phyloP scores from a whole-genome alignment of 1,139 yeast species.

The Suhomyces terraborum region DNA sequence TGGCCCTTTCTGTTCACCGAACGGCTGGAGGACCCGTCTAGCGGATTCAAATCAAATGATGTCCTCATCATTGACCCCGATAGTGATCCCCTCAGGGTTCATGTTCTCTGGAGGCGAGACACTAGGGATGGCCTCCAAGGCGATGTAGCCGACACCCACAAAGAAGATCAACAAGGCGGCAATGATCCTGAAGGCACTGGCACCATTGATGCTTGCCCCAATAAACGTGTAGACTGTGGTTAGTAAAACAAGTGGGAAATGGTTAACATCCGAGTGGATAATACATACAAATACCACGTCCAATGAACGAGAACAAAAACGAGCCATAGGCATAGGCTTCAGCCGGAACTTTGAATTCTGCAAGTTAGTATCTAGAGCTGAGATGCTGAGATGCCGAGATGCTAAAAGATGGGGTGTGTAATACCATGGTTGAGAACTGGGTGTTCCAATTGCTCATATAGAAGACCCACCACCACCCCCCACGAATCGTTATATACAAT shows the following conservation, averaged over 20 bases:
- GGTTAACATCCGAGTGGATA: too few relatives aligned
- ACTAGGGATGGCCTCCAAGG: conserved; percentile 69
- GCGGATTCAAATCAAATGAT: conserved; percentile 34
- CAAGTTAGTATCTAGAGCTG: conserved; percentile 23
- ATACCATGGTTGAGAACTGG: too few relatives aligned
- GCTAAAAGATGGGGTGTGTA: too few relatives aligned
- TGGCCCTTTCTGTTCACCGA: too few relatives aligned
- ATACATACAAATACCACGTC: conserved; percentile 70
- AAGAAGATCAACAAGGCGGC: conserved; percentile 57
- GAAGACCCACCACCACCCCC: too few relatives aligned
- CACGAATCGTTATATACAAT: too few relatives aligned
- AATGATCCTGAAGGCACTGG: conserved; percentile 55
- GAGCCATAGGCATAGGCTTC: conserved; percentile 73
- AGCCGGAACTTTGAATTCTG: conserved; percentile 67
- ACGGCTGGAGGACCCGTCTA: too few relatives aligned
- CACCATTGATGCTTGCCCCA: conserved; percentile 64
- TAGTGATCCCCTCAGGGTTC: conserved; percentile 54
- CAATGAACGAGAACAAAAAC: conserved; percentile 78
- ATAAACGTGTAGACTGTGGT: conserved; percentile 61
- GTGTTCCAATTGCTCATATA: too few relatives aligned
- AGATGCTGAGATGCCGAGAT: too few relatives aligned
- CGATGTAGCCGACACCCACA: conserved; percentile 59
- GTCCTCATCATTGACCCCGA: conserved; percentile 48
- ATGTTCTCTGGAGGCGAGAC: conserved; percentile 74
- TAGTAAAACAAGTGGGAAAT: conserved; percentile 24